A percentile compares a stretch with the other conserved stretches of the same genome.
Conservation (phyloP, 2,329 filamentous ascomycete species). For the Fusarium clavum region DNA sequence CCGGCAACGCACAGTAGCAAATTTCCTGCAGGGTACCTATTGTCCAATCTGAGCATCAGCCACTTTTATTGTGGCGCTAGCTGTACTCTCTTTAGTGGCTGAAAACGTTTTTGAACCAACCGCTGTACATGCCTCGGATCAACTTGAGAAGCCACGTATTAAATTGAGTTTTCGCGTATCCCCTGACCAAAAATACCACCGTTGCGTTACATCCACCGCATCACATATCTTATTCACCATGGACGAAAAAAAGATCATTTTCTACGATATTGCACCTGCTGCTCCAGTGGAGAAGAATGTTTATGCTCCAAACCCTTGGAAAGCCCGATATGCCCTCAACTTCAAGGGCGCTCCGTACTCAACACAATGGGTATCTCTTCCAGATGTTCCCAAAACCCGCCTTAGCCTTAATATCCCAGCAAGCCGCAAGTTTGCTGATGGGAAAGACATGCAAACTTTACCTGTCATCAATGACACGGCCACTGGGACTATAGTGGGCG, state of each 20-base stretch:
- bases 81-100: too few species aligned
- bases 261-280: constrained; percentile 58
- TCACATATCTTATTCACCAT: not conserved
- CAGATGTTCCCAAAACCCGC: constrained; percentile 63
- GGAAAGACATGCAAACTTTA: constrained; percentile 69
- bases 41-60: too few species aligned
- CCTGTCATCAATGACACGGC: constrained; percentile 64
- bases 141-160: not conserved
- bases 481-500: constrained; percentile 61
- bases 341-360: constrained; percentile 53
- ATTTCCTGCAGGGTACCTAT: not conserved
- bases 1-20: too few species aligned
- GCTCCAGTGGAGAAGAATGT: constrained; percentile 46
- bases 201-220: not conserved
- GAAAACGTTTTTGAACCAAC: too few species aligned
- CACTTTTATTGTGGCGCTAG: not conserved
- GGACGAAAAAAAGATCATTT: constrained; percentile 42
- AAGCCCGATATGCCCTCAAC: constrained; percentile 54
- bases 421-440: constrained; percentile 66
- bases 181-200: not conserved
- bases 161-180: not conserved
- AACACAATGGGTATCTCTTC: constrained; percentile 63
- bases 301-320: constrained; percentile 51
- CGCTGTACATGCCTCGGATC: not conserved
- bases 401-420: constrained; percentile 58